Evolutionary conservation across 352 stramenopile genomes (phyloP).

Genomic region (Phytophthora boehmeriae): DNA sequence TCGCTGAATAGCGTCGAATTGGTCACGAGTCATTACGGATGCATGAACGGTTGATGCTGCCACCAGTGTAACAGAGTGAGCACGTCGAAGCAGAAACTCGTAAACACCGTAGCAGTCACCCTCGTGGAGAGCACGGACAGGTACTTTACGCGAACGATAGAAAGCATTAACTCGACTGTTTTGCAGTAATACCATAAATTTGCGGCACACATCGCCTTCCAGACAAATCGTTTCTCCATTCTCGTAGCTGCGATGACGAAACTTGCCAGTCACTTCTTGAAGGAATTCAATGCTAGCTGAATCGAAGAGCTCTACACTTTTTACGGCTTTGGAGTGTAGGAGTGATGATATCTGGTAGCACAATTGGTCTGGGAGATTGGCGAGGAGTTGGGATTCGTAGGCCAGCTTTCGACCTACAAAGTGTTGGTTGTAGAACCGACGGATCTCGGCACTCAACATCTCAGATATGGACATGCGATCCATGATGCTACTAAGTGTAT

Average conservation of each 20-base stretch:
- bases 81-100: slow-evolving; percentile 54
- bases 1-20: slow-evolving; percentile 56
- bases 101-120: slow-evolving; percentile 63
- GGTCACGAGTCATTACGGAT: slow-evolving; percentile 62
- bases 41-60: slow-evolving; percentile 47
- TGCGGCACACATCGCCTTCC: slow-evolving; percentile 63
- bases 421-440: slow-evolving; percentile 71
- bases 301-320: slow-evolving; percentile 54
- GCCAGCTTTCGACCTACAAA: slow-evolving; percentile 58
- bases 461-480: slow-evolving; percentile 56
- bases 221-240: slow-evolving; percentile 63
- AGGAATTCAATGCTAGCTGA: slow-evolving; percentile 53
- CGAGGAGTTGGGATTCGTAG: slow-evolving; percentile 69
- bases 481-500: slow-evolving; percentile 66
- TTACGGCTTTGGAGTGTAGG: slow-evolving; percentile 54
- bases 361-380: slow-evolving; percentile 62
- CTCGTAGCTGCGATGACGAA: slow-evolving; percentile 66
- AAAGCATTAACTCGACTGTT: slow-evolving; percentile 57
- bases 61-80: slow-evolving; percentile 46
- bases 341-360: slow-evolving; percentile 71
- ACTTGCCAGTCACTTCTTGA: slow-evolving; percentile 71
- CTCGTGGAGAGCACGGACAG: slow-evolving; percentile 23
- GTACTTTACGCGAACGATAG: slow-evolving; percentile 7
- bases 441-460: slow-evolving; percentile 52
- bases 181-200: slow-evolving; percentile 59